Percentiles rank a stretch among this genome's conserved stretches.
phyloP scores from a whole-genome alignment of 2,329 filamentous ascomycete genomes.

The Exophiala aquamarina region DNA sequence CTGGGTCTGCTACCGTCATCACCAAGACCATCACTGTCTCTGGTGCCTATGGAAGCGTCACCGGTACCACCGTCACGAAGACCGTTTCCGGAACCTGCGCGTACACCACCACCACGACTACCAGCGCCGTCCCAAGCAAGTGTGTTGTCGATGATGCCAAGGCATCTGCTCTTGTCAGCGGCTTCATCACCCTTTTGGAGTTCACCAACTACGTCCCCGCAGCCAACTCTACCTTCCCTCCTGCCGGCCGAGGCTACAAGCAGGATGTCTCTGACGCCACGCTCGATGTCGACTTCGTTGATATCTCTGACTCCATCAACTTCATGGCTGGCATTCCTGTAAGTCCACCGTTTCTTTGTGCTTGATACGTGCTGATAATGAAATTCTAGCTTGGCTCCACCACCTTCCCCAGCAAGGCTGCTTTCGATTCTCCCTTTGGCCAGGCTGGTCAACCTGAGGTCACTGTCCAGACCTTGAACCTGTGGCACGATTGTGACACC shows the following conservation, averaged over 20 bases:
- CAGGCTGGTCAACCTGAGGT: constrained; percentile 19
- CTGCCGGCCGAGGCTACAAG: constrained; percentile 22
- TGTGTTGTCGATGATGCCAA: constrained; percentile 21
- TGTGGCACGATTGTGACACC: constrained; percentile 24
- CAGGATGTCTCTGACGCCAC: constrained; percentile 21
- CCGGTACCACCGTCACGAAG: constrained; percentile 7
- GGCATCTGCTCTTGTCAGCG: constrained; percentile 19
- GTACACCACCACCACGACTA: neutral
- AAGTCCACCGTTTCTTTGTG: constrained; percentile 16
- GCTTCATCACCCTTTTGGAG: constrained; percentile 24
- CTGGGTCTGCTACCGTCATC: neutral
- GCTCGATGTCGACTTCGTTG: constrained; percentile 21
- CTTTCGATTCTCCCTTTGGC: constrained; percentile 25
- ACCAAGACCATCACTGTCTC: constrained; percentile 2
- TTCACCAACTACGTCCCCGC: constrained; percentile 21
- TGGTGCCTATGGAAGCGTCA: neutral
- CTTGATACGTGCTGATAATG: neutral
- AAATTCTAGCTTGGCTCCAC: constrained; percentile 23
- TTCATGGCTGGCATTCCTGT: constrained; percentile 29
- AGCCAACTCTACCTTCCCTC: constrained; percentile 1
- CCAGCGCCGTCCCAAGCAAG: neutral
- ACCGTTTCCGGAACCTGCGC: no score
- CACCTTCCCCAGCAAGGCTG: constrained; percentile 23
- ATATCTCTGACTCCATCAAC: constrained; percentile 31
- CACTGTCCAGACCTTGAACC: constrained; percentile 19